These are phyloP conservation scores for Backusella macrospora DNA, from an alignment of 192 early-diverging fungal species.

Conservation along the genomic window DNA sequence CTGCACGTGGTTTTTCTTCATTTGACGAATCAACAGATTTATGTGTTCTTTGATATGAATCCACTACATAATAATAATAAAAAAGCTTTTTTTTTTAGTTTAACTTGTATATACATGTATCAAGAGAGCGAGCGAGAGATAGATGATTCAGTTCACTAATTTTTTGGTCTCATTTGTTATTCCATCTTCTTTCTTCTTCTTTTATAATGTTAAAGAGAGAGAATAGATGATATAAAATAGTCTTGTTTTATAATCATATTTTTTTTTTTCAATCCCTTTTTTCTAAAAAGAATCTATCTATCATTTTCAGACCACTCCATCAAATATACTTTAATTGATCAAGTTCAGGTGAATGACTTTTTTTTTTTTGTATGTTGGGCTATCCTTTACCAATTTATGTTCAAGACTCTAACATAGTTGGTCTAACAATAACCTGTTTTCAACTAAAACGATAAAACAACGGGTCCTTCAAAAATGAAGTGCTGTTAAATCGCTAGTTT, in stretches of 20 bases:
- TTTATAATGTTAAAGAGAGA: too few relatives aligned
- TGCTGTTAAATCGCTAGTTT: not conserved
- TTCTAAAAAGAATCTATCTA: not conserved
- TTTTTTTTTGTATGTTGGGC: constrained; percentile 23
- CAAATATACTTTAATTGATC: not conserved
- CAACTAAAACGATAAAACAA: not conserved
- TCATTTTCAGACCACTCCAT: constrained; percentile 32
- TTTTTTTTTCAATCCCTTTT: not conserved
- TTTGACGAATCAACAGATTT: not conserved
- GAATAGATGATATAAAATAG: not conserved
- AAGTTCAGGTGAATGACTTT: constrained; percentile 34
- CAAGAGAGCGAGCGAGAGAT: not conserved
- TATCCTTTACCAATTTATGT: constrained; percentile 36
- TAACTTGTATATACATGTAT: too few relatives aligned
- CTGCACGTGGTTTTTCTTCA: constrained; percentile 15
- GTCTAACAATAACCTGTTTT: constrained; percentile 25
- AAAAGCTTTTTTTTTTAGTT: not conserved
- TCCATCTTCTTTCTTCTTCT: too few relatives aligned
- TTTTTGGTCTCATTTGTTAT: too few relatives aligned
- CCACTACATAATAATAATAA: constrained; percentile 23
- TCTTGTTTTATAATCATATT: not conserved
- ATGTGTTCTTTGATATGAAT: constrained; percentile 29
- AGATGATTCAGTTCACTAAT: not conserved
- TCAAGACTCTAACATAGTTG: constrained; percentile 8
- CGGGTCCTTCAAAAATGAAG: not conserved